A percentile compares a stretch with the other conserved stretches of the same genome.
Conservation (phyloP, 2,329 filamentous ascomycete species). For the Amphichorda felina region DNA sequence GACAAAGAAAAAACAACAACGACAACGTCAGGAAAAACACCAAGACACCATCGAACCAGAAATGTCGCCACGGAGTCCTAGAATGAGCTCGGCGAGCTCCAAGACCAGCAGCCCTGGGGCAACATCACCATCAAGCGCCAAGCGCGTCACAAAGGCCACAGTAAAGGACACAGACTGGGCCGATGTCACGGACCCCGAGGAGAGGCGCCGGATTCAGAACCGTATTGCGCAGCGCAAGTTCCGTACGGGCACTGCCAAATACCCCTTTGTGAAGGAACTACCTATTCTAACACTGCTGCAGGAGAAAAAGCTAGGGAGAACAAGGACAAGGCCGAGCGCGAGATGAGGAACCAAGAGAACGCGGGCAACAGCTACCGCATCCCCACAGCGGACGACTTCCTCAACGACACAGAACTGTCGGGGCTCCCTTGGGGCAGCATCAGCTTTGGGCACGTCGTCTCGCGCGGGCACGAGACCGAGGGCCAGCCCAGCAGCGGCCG, state of each 20-base stretch:
- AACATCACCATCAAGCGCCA: slow-evolving; percentile 21
- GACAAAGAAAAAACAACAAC: not conserved
- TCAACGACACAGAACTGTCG: slow-evolving; percentile 36
- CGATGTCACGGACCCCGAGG: slow-evolving; percentile 55
- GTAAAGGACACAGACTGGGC: slow-evolving; percentile 53
- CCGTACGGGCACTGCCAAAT: slow-evolving; percentile 35
- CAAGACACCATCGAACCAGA: not conserved
- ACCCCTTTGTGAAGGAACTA: not conserved
- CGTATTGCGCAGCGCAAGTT: slow-evolving; percentile 67
- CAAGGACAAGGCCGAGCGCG: slow-evolving; percentile 52
- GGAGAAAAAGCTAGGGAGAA: slow-evolving; percentile 60
- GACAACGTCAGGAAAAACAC: not conserved
- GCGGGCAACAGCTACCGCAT: slow-evolving; percentile 54
- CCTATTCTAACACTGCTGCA: slow-evolving; percentile 17
- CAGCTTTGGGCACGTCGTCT: slow-evolving; percentile 43
- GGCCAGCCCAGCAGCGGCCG: slow-evolving; percentile 29
- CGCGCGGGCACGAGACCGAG: slow-evolving; percentile 36
- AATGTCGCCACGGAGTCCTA: slow-evolving; percentile 1
- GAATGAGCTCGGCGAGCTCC: not conserved
- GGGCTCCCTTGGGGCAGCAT: slow-evolving; percentile 64
- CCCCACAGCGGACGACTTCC: slow-evolving; percentile 44
- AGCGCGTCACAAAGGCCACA: slow-evolving; percentile 14
- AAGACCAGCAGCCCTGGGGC: slow-evolving; percentile 2
- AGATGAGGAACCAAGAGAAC: slow-evolving; percentile 48
- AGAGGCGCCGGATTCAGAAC: slow-evolving; percentile 65